Base-by-base conservation (phyloP, 2,329 filamentous ascomycete genomes). In the Hysterium pulicare region DNA sequence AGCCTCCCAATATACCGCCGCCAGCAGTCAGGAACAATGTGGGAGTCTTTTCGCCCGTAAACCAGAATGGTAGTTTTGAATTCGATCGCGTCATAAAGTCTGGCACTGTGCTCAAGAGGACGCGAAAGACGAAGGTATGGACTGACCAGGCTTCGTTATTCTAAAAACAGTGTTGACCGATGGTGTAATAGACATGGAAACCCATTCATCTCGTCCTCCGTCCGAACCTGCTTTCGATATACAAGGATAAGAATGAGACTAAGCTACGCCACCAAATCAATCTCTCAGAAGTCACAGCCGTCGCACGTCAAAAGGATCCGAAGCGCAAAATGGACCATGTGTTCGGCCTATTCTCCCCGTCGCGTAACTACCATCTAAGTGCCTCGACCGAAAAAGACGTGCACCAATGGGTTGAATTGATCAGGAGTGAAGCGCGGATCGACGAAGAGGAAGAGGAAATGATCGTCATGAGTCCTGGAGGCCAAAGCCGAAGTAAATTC, bases 1-100 rank as follows among this genome's bases (percentile, higher is more conserved):
- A 51, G 43, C 54, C 55, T 20, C 39, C 42, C 41, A 26, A 47
- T 10, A 4, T 15, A 24, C 22, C 28, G 24, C n/a, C 46, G 20
- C 28, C 30, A 8, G 19, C 38, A 10, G 38, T 16, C 46, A 57
- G 53, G 37, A 44, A 49, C 11, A 44, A 49, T 40, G 20, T 84
- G 33, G 82, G 86, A 51, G 76, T 83, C 13, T 83, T 89, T 59
- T 93, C 88, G 22, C 88, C 90, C 4, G 89, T 97, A 50, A 95
- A 91, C 62, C 85, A 95, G 67, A 90, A 95, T 67, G 93, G 93
- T 49, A 93, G 89, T 67, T 98, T 95, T 66, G 90, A 93, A 60
- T 95, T 94, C 60, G 93, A 98, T 67, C 84, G 90, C 38, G 87
- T 97, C 42, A 79, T 97, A 66, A 97, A 95, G 71, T 83, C 85